Evolutionary conservation across 805 yeast species (phyloP).

Genomic region (Cyberlindnera japonica): DNA sequence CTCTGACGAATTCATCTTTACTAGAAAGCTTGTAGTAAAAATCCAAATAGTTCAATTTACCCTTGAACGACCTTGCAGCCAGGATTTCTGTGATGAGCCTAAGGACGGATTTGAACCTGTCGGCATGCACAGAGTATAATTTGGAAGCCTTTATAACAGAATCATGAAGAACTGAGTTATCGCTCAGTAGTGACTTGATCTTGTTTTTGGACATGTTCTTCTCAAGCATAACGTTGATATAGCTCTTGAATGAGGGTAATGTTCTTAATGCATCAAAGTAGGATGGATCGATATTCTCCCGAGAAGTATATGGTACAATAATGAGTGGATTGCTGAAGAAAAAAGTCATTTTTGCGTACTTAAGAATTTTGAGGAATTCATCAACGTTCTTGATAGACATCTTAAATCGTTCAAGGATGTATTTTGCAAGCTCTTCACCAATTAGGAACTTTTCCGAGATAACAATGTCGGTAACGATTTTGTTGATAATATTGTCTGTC

Average conservation of each 20-base stretch:
- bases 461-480: constrained; percentile 20
- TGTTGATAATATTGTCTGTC: constrained; percentile 23
- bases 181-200: constrained; percentile 17
- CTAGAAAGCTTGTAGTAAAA: constrained; percentile 23
- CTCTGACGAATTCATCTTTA: constrained; percentile 22
- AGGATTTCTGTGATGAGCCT: constrained; percentile 19
- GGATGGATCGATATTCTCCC: constrained; percentile 4
- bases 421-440: constrained; percentile 20
- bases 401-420: constrained; percentile 21
- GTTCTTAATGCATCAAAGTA: constrained; percentile 29
- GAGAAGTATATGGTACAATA: constrained; percentile 4
- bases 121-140: constrained; percentile 17
- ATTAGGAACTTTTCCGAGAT: constrained; percentile 17
- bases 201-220: constrained; percentile 3
- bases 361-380: constrained; percentile 23
- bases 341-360: constrained; percentile 25
- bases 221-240: constrained; percentile 16
- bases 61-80: constrained; percentile 14
- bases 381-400: constrained; percentile 24
- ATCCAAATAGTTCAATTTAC: constrained; percentile 18
- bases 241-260: constrained; percentile 34
- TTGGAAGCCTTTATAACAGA: constrained; percentile 17
- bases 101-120: constrained; percentile 19
- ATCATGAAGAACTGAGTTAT: constrained; percentile 19
- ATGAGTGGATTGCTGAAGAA: constrained; percentile 25